phyloP scores from a whole-genome alignment of 176 grass and related monocot species.

The Oryza glaberrima region DNA sequence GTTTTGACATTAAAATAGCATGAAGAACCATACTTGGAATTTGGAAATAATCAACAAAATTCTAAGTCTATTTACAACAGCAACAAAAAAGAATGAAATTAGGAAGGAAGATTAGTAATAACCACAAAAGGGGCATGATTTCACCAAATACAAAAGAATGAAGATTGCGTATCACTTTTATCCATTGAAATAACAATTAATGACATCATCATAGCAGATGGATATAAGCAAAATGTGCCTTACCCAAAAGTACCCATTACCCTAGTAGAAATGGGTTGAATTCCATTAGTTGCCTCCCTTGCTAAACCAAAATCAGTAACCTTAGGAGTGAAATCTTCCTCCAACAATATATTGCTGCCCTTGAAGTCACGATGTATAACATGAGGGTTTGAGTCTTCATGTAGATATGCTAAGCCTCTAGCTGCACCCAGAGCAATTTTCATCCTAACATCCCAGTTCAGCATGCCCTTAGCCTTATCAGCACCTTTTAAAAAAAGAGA shows the following conservation, averaged over 20 bases:
- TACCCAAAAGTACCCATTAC: slow-evolving; percentile 99
- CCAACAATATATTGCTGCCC: slow-evolving; percentile 88
- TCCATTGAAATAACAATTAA: background rate
- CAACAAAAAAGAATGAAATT: background rate
- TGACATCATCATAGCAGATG: slow-evolving; percentile 8
- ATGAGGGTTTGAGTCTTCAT: slow-evolving; percentile 95
- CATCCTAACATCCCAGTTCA: slow-evolving; percentile 93
- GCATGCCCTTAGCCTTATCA: slow-evolving; percentile 70
- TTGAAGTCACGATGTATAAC: slow-evolving; percentile 99
- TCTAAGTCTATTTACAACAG: background rate
- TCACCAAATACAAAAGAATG: slow-evolving; percentile 2
- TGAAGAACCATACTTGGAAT: background rate
- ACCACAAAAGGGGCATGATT: slow-evolving; percentile 14
- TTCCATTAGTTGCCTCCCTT: slow-evolving; percentile 87
- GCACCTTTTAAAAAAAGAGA: slow-evolving; percentile 48
- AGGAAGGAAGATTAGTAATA: background rate
- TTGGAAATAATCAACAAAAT: background rate
- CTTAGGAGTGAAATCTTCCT: slow-evolving; percentile 95
- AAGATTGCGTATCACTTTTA: background rate
- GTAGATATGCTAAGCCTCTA: slow-evolving; percentile 92
- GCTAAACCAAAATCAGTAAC: slow-evolving; percentile 98
- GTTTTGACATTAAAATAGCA: slow-evolving; percentile 1
- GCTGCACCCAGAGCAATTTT: slow-evolving; percentile 93
- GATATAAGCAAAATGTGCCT: slow-evolving; percentile 29
- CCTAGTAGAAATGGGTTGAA: slow-evolving; percentile 75